Evolutionary conservation across 2,329 filamentous ascomycete species (phyloP).

Genomic region (Coleophoma eucalyptorum): DNA sequence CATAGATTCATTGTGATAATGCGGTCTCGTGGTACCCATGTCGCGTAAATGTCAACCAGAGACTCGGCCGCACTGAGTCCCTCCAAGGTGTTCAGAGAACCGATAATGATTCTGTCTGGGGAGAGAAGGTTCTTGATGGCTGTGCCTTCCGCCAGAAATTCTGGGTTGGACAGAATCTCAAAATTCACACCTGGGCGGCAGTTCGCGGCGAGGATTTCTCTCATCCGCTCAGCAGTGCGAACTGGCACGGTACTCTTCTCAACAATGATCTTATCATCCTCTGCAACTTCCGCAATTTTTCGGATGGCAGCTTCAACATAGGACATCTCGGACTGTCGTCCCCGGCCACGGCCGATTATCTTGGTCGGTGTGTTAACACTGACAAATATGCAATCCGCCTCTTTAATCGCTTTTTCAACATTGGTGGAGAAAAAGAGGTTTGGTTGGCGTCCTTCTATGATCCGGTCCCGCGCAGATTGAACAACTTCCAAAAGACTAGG

Average conservation of each 20-base stretch:
- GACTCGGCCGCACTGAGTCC: background rate
- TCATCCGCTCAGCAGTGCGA: background rate
- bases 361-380: constrained; percentile 77
- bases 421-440: constrained; percentile 73
- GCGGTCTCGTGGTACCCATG: background rate
- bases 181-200: constrained; percentile 60
- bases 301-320: background rate
- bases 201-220: background rate
- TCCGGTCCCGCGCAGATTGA: constrained; percentile 23
- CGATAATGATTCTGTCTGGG: constrained; percentile 71
- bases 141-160: constrained; percentile 73
- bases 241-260: background rate
- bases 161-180: constrained; percentile 73
- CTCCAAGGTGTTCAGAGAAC: constrained; percentile 42
- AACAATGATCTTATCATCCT: background rate
- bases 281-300: background rate
- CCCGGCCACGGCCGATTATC: constrained; percentile 45
- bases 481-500: constrained; percentile 66
- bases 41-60: background rate
- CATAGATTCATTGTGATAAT: background rate
- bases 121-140: constrained; percentile 65
- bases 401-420: constrained; percentile 54
- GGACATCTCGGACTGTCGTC: background rate
- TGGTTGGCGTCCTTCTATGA: constrained; percentile 48
- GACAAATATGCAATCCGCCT: constrained; percentile 69